A percentile compares a stretch with the other conserved stretches of the same genome.
Evolutionary conservation across 805 yeast genomes (phyloP).

Genomic region (Yamadazyma olivae): DNA sequence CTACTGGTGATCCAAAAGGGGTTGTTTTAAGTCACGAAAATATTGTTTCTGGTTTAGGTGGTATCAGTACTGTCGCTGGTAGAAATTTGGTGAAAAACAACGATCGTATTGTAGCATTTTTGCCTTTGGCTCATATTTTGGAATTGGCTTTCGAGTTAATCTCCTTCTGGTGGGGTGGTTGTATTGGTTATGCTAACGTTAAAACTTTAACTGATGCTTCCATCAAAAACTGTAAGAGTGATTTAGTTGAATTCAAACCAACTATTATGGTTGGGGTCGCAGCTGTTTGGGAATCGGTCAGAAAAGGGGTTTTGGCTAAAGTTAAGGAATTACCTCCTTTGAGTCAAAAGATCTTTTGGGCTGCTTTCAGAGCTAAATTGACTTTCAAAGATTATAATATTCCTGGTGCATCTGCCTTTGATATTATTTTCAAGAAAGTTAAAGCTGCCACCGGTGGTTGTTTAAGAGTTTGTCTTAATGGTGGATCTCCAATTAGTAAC

Average conservation of each 20-base stretch:
- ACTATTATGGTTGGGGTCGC: conserved; percentile 98
- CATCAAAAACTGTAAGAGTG: conserved; percentile 82
- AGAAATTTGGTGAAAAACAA: conserved; percentile 44
- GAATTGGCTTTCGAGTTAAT: conserved; percentile 86
- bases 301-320: conserved; percentile 85
- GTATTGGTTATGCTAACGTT: conserved; percentile 86
- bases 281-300: conserved; percentile 95
- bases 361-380: conserved; percentile 73
- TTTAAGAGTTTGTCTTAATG: conserved; percentile 70
- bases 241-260: conserved; percentile 82
- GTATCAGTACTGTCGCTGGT: conserved; percentile 65
- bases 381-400: conserved; percentile 60
- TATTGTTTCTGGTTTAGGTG: conserved; percentile 83
- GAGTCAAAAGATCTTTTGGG: conserved; percentile 84
- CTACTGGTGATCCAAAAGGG: conserved; percentile 85
- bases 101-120: conserved; percentile 81
- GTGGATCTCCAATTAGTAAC: conserved; percentile 85
- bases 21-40: conserved; percentile 65
- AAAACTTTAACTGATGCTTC: conserved; percentile 85
- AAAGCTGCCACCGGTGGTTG: conserved; percentile 95
- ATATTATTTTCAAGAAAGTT: conserved; percentile 81
- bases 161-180: conserved; percentile 84
- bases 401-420: conserved; percentile 73
- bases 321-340: conserved; percentile 61
- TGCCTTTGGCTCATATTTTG: conserved; percentile 95